Evolutionary conservation across 2,329 filamentous ascomycete genomes (phyloP).

Genomic region (Verticillium nonalfalfae): DNA sequence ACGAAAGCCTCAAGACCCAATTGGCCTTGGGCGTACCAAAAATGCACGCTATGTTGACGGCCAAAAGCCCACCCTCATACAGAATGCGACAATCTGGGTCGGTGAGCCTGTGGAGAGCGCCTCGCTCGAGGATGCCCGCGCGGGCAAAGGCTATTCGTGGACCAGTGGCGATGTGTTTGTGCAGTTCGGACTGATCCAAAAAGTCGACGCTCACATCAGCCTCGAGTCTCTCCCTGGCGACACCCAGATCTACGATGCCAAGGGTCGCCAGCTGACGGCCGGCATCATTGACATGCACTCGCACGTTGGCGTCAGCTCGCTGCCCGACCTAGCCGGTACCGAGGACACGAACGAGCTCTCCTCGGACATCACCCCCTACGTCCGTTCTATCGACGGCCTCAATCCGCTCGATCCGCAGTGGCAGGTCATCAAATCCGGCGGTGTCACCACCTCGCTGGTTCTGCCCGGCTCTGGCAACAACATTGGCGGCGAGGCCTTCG

Average conservation of each 20-base stretch:
- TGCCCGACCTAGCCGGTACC: constrained; percentile 49
- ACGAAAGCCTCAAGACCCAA: constrained; percentile 47
- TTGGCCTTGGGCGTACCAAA: constrained; percentile 46
- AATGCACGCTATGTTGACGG: constrained; percentile 57
- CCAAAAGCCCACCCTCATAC: constrained; percentile 54
- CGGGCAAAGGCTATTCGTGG: constrained; percentile 57
- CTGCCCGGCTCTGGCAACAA: constrained; percentile 67
- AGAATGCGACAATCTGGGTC: constrained; percentile 61
- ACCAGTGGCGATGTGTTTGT: constrained; percentile 52
- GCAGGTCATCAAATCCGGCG: constrained; percentile 64
- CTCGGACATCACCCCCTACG: constrained; percentile 59
- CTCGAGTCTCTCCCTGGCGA: constrained; percentile 35
- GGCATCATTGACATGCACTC: constrained; percentile 70
- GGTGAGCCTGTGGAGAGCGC: constrained; percentile 52
- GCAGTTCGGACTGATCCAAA: constrained; percentile 54
- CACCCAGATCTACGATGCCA: constrained; percentile 47
- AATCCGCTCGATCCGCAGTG: constrained; percentile 59
- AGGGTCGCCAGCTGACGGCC: constrained; percentile 55
- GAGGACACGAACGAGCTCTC: constrained; percentile 59
- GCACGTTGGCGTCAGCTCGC: constrained; percentile 53
- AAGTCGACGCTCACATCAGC: constrained; percentile 39
- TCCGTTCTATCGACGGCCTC: constrained; percentile 59
- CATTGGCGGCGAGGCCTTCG: constrained; percentile 64
- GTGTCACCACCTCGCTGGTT: constrained; percentile 63
- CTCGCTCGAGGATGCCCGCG: constrained; percentile 44